These are phyloP conservation scores for Stephania yunnanensis DNA, from an alignment of 164 flowering plant genomes.

Conservation along the genomic window DNA sequence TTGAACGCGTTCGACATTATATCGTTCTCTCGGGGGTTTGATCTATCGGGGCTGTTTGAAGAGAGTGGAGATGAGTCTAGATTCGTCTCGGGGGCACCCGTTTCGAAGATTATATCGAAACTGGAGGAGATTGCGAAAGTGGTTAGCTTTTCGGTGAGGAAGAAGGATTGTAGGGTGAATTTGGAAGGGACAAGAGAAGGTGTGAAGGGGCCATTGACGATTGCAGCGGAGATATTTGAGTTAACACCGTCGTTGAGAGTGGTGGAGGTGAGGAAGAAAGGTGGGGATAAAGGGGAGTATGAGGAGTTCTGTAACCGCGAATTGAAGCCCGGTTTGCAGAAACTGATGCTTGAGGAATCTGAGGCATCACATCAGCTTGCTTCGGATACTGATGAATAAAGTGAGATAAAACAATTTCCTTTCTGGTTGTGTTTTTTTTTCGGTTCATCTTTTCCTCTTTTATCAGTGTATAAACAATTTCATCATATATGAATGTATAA, in stretches of 20 bases:
- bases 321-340: slow-evolving; percentile 63
- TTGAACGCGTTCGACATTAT: slow-evolving; percentile 73
- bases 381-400: slow-evolving; percentile 51
- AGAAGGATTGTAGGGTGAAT: slow-evolving; percentile 73
- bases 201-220: slow-evolving; percentile 65
- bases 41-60: slow-evolving; percentile 61
- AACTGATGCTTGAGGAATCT: slow-evolving; percentile 13
- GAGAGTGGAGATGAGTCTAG: slow-evolving; percentile 63
- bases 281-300: slow-evolving; percentile 68
- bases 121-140: slow-evolving; percentile 81
- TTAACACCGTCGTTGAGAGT: slow-evolving; percentile 67
- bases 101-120: slow-evolving; percentile 60
- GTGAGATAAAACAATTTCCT: slow-evolving; percentile 7
- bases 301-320: slow-evolving; percentile 62
- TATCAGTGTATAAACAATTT: not conserved
- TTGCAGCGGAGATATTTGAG: slow-evolving; percentile 84
- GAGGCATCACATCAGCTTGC: slow-evolving; percentile 20
- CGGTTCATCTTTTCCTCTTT: not conserved
- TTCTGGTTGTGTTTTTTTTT: not conserved
- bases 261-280: slow-evolving; percentile 85
- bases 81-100: slow-evolving; percentile 70
- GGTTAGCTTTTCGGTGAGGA: slow-evolving; percentile 80
- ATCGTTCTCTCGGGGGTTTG: slow-evolving; percentile 62
- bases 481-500: not conserved
- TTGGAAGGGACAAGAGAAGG: slow-evolving; percentile 74